Conservation (phyloP, 2,329 filamentous ascomycete genomes). For the Claviceps purpurea region DNA sequence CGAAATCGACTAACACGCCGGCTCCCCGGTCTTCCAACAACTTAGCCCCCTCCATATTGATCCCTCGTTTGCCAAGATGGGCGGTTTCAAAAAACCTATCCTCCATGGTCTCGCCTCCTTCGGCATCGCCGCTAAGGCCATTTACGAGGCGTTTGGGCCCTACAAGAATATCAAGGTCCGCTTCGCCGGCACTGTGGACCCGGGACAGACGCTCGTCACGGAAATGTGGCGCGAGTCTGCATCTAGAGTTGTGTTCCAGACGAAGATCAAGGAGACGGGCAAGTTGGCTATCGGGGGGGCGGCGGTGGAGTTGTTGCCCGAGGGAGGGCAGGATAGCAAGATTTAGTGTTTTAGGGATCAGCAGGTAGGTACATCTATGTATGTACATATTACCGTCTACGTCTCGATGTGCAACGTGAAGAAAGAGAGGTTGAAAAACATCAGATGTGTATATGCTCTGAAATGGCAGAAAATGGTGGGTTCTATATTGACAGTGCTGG, state of each 20-base stretch:
- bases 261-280: constrained; percentile 82
- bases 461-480: too few species aligned
- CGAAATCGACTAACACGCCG: too few species aligned
- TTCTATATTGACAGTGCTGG: too few species aligned
- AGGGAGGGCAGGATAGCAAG: constrained; percentile 15
- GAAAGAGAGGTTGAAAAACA: too few species aligned
- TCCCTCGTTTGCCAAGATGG: constrained; percentile 84
- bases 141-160: constrained; percentile 68
- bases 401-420: too few species aligned
- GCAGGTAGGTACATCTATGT: too few species aligned
- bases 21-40: neutral
- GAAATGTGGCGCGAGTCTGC: constrained; percentile 89
- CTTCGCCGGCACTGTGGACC: constrained; percentile 74
- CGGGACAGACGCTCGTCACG: constrained; percentile 78
- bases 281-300: constrained; percentile 75
- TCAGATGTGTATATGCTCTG: too few species aligned
- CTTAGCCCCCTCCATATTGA: constrained; percentile 78
- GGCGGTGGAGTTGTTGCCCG: constrained; percentile 55
- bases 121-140: constrained; percentile 79
- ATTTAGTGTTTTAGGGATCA: constrained; percentile 5
- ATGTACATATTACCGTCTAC: too few species aligned
- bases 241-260: constrained; percentile 64
- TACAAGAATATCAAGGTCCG: constrained; percentile 89
- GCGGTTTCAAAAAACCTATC: constrained; percentile 88
- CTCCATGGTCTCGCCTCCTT: constrained; percentile 95